Evolutionary conservation across 2,329 filamentous ascomycete genomes (phyloP).

Genomic region (Penicillium sp.): DNA sequence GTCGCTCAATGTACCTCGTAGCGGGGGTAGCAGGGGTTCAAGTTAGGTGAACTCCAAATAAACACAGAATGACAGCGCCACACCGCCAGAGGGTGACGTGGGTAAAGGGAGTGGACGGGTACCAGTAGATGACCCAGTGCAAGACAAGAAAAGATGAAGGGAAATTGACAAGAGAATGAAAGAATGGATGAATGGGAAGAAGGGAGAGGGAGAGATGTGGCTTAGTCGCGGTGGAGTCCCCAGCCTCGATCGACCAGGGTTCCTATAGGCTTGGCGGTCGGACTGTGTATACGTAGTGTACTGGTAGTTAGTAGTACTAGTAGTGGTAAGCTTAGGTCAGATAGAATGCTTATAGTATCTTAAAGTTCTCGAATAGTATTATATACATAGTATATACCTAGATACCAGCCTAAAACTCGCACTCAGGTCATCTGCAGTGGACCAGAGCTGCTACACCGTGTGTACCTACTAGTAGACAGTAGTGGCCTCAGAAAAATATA

Average conservation of each 20-base stretch:
- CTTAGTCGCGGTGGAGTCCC: slow-evolving; percentile 23
- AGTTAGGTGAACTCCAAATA: slow-evolving; percentile 2
- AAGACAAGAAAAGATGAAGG: slow-evolving; percentile 4
- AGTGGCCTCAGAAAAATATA: no score
- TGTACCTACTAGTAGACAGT: no score
- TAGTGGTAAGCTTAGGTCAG: no score
- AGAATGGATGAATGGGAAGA: slow-evolving; percentile 20
- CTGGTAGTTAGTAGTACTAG: neutral
- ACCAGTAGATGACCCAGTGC: slow-evolving; percentile 7
- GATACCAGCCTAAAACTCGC: no score
- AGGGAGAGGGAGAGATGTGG: slow-evolving; percentile 14
- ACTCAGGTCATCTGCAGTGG: no score
- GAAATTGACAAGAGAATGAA: neutral
- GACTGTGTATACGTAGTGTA: neutral
- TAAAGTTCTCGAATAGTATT: no score
- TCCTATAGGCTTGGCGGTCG: slow-evolving; percentile 16
- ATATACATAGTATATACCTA: no score
- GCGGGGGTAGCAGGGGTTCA: slow-evolving; percentile 6
- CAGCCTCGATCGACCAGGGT: slow-evolving; percentile 15
- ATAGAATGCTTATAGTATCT: no score
- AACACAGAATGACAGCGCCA: slow-evolving; percentile 12
- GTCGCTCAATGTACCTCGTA: slow-evolving; percentile 10
- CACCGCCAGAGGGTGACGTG: slow-evolving; percentile 21
- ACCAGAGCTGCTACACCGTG: no score
- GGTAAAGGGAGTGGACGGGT: slow-evolving; percentile 18